Evolutionary conservation across 2,329 filamentous ascomycete genomes (phyloP), one percentile per base, ranked within the genome.

Genomic region (Reticulascus tulasneorum): DNA sequence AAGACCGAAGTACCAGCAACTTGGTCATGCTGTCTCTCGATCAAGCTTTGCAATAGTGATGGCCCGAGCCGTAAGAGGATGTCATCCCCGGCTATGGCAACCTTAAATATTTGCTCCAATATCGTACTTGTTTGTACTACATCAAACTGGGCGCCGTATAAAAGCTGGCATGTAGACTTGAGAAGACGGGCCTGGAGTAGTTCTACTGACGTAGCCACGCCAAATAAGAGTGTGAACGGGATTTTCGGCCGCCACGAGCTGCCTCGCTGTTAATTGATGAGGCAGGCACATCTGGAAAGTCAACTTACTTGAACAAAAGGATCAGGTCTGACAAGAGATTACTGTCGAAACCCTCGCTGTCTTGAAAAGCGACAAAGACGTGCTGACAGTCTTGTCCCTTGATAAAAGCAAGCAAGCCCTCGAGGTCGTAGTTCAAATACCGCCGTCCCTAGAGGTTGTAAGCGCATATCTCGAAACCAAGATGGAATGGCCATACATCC

Each of bases 271-370:
- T 8, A 29, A 13, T 10, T 33, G 9, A 5, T 24, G 17, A 27
- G 7, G 9, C 19, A 16, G 19, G 31, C 4, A 9, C 13, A 24
- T 4, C 5, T 23, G 15, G 6, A 15, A 20, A 17, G 17, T 4
- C 4, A 7, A 60, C 71, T 31, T 66, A 84, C 82, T 77, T 75
- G 41, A 91, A 71, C 6, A 90, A 69, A 23, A 72, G 68, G 29
- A 91, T 73, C 23, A 88, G 54, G 39, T 91, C 85, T 2, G 79
- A 80, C 10, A 94, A 63, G n/a, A 93, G 60, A 20, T 66, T 65
- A 29, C 77, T 77, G 48, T 90, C 86, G 52, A 93, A 90, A 1
- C 82, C 86, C 59, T 93, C 87, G 44, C 84, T 88, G 52, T 93
- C 86, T 55, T 89, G 82, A 40, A 93, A 79, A 1, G 83, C 79